These are phyloP conservation scores for Lactarius vividus DNA, from an alignment of 768 basidiomycete genomes.

Conservation along the genomic window DNA sequence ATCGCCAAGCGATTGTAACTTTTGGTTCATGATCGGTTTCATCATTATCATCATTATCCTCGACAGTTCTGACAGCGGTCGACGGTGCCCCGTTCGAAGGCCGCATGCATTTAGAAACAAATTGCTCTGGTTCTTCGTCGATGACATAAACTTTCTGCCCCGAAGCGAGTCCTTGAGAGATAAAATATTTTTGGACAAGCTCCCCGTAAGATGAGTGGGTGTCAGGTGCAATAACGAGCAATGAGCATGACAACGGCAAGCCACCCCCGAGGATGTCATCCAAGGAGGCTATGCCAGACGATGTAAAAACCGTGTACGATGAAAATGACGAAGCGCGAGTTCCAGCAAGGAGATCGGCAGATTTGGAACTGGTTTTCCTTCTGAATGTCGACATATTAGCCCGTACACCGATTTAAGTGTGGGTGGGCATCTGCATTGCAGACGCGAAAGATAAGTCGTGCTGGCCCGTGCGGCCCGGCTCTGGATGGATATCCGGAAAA, in stretches of 20 bases:
- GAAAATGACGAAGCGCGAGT: constrained; percentile 60
- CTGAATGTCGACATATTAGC: constrained; percentile 79
- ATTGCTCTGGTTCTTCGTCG: constrained; percentile 51
- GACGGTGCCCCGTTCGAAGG: constrained; percentile 38
- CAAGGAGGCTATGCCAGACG: constrained; percentile 88
- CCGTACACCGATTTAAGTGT: not conserved
- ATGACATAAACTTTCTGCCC: constrained; percentile 70
- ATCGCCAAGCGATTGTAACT: constrained; percentile 97
- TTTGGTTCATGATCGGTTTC: constrained; percentile 47
- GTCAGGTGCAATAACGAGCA: constrained; percentile 81
- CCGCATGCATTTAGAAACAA: constrained; percentile 85
- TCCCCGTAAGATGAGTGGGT: constrained; percentile 81
- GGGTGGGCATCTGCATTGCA: not conserved
- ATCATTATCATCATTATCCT: constrained; percentile 38
- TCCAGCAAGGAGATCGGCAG: constrained; percentile 43
- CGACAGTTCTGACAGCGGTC: constrained; percentile 36
- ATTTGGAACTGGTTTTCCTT: constrained; percentile 52
- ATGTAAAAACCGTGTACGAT: constrained; percentile 55
- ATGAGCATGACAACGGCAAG: constrained; percentile 73
- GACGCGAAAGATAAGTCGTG: not conserved
- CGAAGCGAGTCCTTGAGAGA: constrained; percentile 79
- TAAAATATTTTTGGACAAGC: constrained; percentile 82
- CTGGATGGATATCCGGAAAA: not conserved
- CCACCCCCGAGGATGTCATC: constrained; percentile 96
- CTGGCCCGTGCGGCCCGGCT: not conserved